Conservation (phyloP, 805 yeast genomes). For the Sporopachydermia lactativora region DNA sequence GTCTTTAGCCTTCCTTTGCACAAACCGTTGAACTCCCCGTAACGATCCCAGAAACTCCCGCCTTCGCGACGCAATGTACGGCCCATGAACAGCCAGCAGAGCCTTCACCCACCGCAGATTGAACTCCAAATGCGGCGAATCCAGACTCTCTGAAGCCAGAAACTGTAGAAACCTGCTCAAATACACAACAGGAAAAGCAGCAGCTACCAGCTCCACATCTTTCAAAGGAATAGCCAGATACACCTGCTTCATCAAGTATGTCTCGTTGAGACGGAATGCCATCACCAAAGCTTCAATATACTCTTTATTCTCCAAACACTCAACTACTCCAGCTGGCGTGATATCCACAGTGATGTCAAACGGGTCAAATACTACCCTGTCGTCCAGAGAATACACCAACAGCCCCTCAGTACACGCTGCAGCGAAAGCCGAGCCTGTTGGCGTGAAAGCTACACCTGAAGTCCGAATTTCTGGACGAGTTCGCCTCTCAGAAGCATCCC, state of each 20-base stretch:
- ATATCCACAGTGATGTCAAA: slow-evolving; percentile 87
- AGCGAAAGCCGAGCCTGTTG: slow-evolving; percentile 81
- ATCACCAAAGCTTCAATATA: slow-evolving; percentile 72
- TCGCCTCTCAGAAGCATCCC: slow-evolving; percentile 65
- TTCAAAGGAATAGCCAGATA: slow-evolving; percentile 60
- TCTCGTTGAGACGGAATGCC: slow-evolving; percentile 88
- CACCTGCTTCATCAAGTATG: slow-evolving; percentile 51
- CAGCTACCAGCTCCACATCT: slow-evolving; percentile 53
- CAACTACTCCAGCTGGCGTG: slow-evolving; percentile 65
- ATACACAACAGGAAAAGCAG: slow-evolving; percentile 68
- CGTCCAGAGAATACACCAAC: slow-evolving; percentile 68
- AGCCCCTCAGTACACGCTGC: slow-evolving; percentile 95
- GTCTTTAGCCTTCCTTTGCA: slow-evolving; percentile 62
- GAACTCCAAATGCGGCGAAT: slow-evolving; percentile 76
- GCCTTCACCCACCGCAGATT: slow-evolving; percentile 68
- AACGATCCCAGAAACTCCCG: slow-evolving; percentile 49
- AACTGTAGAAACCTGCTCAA: slow-evolving; percentile 52
- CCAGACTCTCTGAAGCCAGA: slow-evolving; percentile 51
- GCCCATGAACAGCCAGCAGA: slow-evolving; percentile 62
- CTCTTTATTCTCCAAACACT: slow-evolving; percentile 40
- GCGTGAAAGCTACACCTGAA: slow-evolving; percentile 67
- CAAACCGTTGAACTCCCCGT: slow-evolving; percentile 61
- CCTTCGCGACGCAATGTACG: slow-evolving; percentile 47
- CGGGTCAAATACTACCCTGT: slow-evolving; percentile 72
- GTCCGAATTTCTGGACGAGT: slow-evolving; percentile 77